Conservation (phyloP, 148 eudicot species). For the Spergularia bocconei region DNA sequence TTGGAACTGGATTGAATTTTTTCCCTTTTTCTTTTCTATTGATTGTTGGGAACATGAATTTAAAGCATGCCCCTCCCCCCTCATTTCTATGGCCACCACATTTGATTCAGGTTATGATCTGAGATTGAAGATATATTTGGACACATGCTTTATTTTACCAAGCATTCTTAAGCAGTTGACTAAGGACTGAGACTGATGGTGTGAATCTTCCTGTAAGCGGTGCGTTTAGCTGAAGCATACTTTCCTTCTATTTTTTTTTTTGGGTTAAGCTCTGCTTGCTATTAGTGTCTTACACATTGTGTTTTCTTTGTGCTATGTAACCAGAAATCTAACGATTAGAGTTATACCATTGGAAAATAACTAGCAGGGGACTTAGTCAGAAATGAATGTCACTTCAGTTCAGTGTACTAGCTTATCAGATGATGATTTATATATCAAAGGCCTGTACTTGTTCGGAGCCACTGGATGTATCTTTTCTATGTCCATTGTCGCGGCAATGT, state of each 20-base stretch:
- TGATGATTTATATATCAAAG: background rate
- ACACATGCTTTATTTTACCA: background rate
- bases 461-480: background rate
- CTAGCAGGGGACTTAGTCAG: background rate
- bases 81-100: background rate
- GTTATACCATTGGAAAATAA: background rate
- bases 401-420: background rate
- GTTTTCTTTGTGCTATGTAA: background rate
- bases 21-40: too few relatives aligned
- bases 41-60: background rate
- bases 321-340: background rate
- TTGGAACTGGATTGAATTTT: constrained; percentile 10
- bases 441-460: background rate
- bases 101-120: background rate
- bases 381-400: background rate
- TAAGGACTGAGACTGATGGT: background rate
- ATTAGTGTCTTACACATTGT: background rate
- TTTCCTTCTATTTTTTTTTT: background rate
- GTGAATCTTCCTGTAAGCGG: background rate
- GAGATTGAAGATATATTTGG: background rate
- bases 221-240: constrained; percentile 1
- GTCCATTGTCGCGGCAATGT: constrained; percentile 6
- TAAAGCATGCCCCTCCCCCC: background rate
- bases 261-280: too few relatives aligned
- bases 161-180: background rate